Base-by-base conservation (phyloP, 306 rosid species). In the Senna tora region DNA sequence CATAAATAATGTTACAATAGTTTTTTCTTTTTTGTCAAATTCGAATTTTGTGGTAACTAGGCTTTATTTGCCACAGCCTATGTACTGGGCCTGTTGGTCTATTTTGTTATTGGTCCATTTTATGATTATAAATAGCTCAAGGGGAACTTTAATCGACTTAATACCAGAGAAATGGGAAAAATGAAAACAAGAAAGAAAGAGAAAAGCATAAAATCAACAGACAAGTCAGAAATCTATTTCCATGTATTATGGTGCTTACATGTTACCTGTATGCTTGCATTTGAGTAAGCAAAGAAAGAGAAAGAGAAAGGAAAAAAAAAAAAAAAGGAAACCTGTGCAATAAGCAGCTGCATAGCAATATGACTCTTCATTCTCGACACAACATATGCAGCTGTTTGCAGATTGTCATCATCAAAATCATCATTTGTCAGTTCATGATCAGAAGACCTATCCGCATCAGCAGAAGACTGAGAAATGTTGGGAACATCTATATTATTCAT, bases 291-390 rank as follows among this genome's bases (percentile, higher is more conserved):
- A 42, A 22, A 81, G 11, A 63, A 66, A 72, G 79, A 56, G 79
- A 59, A 4, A n/a, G n/a, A n/a, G n/a, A n/a, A n/a, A n/a, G n/a
- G n/a, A n/a, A n/a, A n/a, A n/a, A n/a, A n/a, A n/a, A n/a, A n/a
- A 61, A 69, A 55, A 75, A 82, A 79, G 66, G 65, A 54, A 83
- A 94, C 99, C 99, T 94, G 97, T 54, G 87, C 11, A 73, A 91
- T 73, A 58, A 91, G 99, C 70, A 94, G 92, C 83, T 94, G 96
- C 88, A 84, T 79, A 36, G 96, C 84, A 77, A 94, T 90, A 84
- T 94, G 96, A 81, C 83, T 89, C 83, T 89, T 94, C 70, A 75
- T 83, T 83, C 96, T 89, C 33, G 96, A 88, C 81, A 91, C 90
- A 13, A 88, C 88, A 63, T 94, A 94, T 47, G 92, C 81, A 43